Conservation (phyloP, 768 basidiomycete genomes). For the Calocera viscosa region DNA sequence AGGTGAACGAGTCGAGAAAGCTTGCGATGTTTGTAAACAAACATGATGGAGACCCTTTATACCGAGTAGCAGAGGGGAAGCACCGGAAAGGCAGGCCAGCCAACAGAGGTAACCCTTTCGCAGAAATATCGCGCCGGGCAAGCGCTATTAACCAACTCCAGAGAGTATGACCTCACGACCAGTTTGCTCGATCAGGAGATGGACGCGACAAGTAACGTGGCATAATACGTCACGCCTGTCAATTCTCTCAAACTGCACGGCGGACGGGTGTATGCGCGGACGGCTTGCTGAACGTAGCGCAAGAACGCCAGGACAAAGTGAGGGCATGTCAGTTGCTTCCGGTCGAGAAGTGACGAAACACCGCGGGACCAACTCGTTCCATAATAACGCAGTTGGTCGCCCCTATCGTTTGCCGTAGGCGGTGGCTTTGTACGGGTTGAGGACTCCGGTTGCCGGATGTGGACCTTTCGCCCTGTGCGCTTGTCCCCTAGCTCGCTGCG, state of each 20-base stretch:
- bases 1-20: not conserved
- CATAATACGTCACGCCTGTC: not conserved
- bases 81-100: not conserved
- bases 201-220: not conserved
- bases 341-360: not conserved
- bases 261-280: too few relatives aligned
- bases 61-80: not conserved
- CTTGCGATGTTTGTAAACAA: conserved; percentile 4
- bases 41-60: not conserved
- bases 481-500: too few relatives aligned
- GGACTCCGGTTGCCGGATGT: too few relatives aligned
- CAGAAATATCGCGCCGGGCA: not conserved
- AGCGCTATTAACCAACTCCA: not conserved
- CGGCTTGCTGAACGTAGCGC: not conserved
- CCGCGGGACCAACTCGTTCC: too few relatives aligned
- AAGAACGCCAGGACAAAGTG: not conserved
- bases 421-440: too few relatives aligned
- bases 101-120: not conserved
- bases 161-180: not conserved
- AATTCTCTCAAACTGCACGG: too few relatives aligned
- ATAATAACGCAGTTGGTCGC: too few relatives aligned
- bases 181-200: not conserved
- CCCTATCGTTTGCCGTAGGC: too few relatives aligned
- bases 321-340: not conserved
- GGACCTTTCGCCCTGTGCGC: too few relatives aligned